These are phyloP conservation scores for Penicillium sp. DNA, from an alignment of 2,329 filamentous ascomycete species.

Conservation along the genomic window DNA sequence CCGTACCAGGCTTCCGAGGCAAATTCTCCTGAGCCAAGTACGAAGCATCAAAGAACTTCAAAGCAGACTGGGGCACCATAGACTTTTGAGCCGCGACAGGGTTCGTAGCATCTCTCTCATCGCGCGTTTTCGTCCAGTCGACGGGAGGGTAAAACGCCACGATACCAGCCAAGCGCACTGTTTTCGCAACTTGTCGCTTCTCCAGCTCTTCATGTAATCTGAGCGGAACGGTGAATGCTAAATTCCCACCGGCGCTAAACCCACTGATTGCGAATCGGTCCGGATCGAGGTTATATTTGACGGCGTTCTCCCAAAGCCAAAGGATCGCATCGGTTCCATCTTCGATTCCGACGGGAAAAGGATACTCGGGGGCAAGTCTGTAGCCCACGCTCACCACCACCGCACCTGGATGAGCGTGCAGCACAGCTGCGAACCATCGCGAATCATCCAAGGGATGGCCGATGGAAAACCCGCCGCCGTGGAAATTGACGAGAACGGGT, in stretches of 20 bases:
- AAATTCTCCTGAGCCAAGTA: constrained; percentile 11
- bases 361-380: constrained; percentile 24
- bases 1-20: constrained; percentile 2
- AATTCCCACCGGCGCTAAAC: constrained; percentile 19
- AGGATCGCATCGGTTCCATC: constrained; percentile 25
- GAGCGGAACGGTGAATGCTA: constrained; percentile 15
- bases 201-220: constrained; percentile 11
- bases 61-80: constrained; percentile 9
- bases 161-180: constrained; percentile 8
- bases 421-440: constrained; percentile 14
- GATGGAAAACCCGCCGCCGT: constrained; percentile 22
- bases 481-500: constrained; percentile 20
- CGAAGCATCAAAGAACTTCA: constrained; percentile 17
- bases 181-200: not conserved
- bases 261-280: constrained; percentile 16
- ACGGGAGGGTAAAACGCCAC: constrained; percentile 17
- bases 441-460: constrained; percentile 18
- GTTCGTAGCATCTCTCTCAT: constrained; percentile 17
- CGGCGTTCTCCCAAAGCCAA: constrained; percentile 20
- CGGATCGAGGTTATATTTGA: constrained; percentile 16
- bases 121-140: constrained; percentile 17
- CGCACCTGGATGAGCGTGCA: constrained; percentile 11
- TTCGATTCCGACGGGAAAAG: constrained; percentile 22
- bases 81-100: constrained; percentile 10
- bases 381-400: constrained; percentile 25